Percentiles rank a stretch among this genome's conserved stretches.
Evolutionary conservation across 768 basidiomycete genomes (phyloP).

Genomic region (Panaeolus cyanescens): DNA sequence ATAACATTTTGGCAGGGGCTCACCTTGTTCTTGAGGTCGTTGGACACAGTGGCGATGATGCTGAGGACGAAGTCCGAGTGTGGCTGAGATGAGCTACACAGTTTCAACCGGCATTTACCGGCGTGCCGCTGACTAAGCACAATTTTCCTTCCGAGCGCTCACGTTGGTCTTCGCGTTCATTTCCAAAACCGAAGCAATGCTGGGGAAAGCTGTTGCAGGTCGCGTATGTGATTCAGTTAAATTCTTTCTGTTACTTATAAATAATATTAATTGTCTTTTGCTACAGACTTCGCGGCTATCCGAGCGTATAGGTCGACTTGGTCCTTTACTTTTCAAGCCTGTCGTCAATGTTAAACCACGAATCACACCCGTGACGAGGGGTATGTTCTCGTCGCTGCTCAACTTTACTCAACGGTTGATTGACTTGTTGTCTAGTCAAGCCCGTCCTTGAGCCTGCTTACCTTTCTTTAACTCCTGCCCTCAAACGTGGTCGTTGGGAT

Average conservation of each 20-base stretch:
- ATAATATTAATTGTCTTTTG: background rate
- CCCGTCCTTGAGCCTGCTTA: slow-evolving; percentile 48
- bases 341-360: slow-evolving; percentile 22
- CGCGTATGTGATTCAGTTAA: slow-evolving; percentile 17
- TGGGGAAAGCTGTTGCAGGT: slow-evolving; percentile 18
- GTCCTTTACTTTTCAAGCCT: slow-evolving; percentile 16
- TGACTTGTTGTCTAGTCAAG: slow-evolving; percentile 8
- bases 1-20: slow-evolving; percentile 17
- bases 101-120: slow-evolving; percentile 31
- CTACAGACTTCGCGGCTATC: slow-evolving; percentile 17
- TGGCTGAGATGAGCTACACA: slow-evolving; percentile 45
- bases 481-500: slow-evolving; percentile 45
- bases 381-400: slow-evolving; percentile 12
- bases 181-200: slow-evolving; percentile 16
- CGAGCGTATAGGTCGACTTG: slow-evolving; percentile 12
- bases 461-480: slow-evolving; percentile 61
- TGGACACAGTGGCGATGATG: slow-evolving; percentile 40
- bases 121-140: slow-evolving; percentile 34
- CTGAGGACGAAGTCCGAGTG: slow-evolving; percentile 23
- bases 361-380: slow-evolving; percentile 15
- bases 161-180: slow-evolving; percentile 11
- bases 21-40: slow-evolving; percentile 49
- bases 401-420: background rate
- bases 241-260: background rate
- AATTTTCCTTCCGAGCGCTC: slow-evolving; percentile 18